phyloP scores from a whole-genome alignment of 129 eudicot genomes.

The Tagetes erecta region DNA sequence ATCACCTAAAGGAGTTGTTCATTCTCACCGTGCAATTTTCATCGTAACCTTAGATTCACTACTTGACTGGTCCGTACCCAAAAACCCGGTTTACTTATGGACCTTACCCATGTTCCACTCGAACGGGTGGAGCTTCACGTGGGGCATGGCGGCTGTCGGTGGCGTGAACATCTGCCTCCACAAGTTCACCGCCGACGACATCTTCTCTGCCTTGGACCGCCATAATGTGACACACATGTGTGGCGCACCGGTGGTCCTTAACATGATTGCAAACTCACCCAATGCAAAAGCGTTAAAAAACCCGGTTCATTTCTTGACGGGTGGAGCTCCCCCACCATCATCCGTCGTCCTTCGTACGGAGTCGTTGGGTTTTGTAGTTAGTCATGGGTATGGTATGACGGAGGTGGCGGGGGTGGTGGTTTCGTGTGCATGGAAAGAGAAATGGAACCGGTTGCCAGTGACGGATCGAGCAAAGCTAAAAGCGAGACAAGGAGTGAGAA shows the following conservation, averaged over 20 bases:
- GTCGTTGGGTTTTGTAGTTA: conserved; percentile 49
- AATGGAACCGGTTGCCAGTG: conserved; percentile 52
- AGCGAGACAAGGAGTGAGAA: conserved; percentile 65
- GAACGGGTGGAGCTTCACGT: conserved; percentile 69
- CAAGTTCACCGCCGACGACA: conserved; percentile 28
- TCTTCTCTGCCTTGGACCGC: conserved; percentile 33
- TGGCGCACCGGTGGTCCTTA: conserved; percentile 65
- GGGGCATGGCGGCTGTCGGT: conserved; percentile 75
- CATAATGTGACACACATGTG: conserved; percentile 71
- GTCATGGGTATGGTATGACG: conserved; percentile 66
- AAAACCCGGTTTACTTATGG: conserved; percentile 50
- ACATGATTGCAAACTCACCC: conserved; percentile 46
- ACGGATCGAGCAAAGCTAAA: conserved; percentile 45
- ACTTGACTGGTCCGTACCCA: conserved; percentile 48
- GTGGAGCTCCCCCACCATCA: conserved; percentile 71
- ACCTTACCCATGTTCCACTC: conserved; percentile 73
- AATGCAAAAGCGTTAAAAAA: conserved; percentile 11
- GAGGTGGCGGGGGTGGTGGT: conserved; percentile 57
- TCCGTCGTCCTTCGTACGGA: conserved; percentile 49
- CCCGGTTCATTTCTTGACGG: conserved; percentile 55
- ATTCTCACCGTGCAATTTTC: conserved; percentile 46
- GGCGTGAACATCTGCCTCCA: conserved; percentile 64
- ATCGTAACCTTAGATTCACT: conserved; percentile 37
- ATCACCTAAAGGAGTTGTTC: conserved; percentile 64
- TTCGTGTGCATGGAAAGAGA: conserved; percentile 54